A percentile compares a stretch with the other conserved stretches of the same genome.
Evolutionary conservation across 768 basidiomycete species (phyloP).

Genomic region (Rossbeevera mucosa): DNA sequence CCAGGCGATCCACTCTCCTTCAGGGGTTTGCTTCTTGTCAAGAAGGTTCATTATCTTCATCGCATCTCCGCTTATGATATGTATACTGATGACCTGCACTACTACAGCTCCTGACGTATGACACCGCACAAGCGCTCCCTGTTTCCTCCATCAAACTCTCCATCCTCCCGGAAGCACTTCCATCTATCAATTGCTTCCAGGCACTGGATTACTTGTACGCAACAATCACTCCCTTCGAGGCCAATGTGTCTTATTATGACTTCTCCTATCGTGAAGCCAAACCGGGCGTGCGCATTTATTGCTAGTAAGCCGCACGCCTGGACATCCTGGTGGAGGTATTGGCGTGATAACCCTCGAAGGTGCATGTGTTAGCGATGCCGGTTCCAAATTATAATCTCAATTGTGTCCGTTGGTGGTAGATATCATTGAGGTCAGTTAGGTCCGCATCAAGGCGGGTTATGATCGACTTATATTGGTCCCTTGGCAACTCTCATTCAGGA

Average conservation of each 20-base stretch:
- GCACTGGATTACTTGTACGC: slow-evolving; percentile 87
- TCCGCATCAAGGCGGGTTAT: background rate
- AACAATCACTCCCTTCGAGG: background rate
- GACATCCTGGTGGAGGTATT: slow-evolving; percentile 74
- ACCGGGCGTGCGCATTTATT: slow-evolving; percentile 92
- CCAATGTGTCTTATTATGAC: background rate
- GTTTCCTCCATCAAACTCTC: slow-evolving; percentile 74
- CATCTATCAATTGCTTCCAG: slow-evolving; percentile 90
- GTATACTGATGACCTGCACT: slow-evolving; percentile 4
- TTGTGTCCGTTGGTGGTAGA: slow-evolving; percentile 36
- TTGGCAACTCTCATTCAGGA: slow-evolving; percentile 45
- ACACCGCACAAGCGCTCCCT: slow-evolving; percentile 72
- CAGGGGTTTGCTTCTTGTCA: slow-evolving; percentile 77
- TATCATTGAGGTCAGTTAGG: slow-evolving; percentile 57
- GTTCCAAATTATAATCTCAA: background rate
- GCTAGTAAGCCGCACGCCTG: slow-evolving; percentile 80
- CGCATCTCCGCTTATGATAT: background rate
- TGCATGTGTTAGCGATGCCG: slow-evolving; percentile 19
- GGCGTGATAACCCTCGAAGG: slow-evolving; percentile 91
- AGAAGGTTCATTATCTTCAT: slow-evolving; percentile 45
- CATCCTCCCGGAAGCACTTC: slow-evolving; percentile 84
- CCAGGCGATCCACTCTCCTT: slow-evolving; percentile 66
- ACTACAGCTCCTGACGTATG: slow-evolving; percentile 76
- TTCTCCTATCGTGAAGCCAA: slow-evolving; percentile 72
- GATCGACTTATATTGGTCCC: background rate